Conservation (phyloP, 1,284 basidiomycete species). For the Papiliotrema laurentii region DNA sequence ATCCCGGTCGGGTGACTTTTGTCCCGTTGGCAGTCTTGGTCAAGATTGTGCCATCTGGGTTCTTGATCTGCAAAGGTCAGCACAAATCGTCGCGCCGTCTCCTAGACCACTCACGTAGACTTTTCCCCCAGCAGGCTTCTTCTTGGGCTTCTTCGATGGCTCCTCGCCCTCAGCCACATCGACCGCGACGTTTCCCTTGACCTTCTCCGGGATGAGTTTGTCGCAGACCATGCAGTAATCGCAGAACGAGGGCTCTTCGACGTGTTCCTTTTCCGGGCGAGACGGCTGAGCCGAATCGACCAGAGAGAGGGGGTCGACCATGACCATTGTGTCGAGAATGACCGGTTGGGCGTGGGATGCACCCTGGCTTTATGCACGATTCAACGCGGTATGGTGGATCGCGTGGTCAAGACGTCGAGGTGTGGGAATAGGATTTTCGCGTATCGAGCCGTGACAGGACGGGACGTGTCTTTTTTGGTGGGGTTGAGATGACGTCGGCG, state of each 20-base stretch:
- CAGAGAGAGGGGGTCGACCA: background rate
- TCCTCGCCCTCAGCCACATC: too few relatives aligned
- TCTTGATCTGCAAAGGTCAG: conserved; percentile 29
- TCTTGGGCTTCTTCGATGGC: conserved; percentile 20
- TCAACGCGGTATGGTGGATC: background rate
- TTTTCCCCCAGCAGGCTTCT: conserved; percentile 31
- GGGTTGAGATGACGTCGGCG: background rate
- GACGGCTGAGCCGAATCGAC: background rate
- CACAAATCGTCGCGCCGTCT: background rate
- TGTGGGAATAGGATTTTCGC: background rate
- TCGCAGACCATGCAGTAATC: conserved; percentile 44
- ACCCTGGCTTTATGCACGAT: background rate
- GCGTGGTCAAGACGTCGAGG: background rate
- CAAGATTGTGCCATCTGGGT: conserved; percentile 42
- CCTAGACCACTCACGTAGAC: conserved; percentile 31
- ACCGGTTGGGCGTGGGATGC: background rate
- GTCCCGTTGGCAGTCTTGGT: conserved; percentile 39
- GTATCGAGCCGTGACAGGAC: background rate
- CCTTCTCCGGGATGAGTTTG: conserved; percentile 27
- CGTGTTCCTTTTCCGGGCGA: background rate
- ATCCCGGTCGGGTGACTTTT: conserved; percentile 31
- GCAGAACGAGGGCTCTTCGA: conserved; percentile 25
- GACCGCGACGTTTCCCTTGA: conserved; percentile 1
- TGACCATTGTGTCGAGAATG: background rate
- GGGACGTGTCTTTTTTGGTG: background rate